Conservation (phyloP, 768 basidiomycete species). For the Clitopilus passeckerianus region DNA sequence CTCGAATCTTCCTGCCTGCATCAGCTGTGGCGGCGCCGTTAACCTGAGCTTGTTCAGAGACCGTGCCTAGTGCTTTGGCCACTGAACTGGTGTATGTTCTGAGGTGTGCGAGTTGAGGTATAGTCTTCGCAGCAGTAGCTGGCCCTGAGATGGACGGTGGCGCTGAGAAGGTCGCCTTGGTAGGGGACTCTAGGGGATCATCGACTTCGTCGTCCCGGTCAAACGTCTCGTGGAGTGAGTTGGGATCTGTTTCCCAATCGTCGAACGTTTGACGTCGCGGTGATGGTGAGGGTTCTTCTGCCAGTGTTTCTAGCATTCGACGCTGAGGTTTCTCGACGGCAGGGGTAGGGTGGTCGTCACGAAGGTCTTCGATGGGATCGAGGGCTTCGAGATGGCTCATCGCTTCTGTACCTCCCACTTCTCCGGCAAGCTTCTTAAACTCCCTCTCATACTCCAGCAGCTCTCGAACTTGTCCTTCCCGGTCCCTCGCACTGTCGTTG, state of each 20-base stretch:
- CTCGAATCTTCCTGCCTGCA: constrained; percentile 81
- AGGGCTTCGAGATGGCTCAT: constrained; percentile 67
- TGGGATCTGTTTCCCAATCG: constrained; percentile 63
- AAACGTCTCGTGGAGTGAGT: constrained; percentile 35
- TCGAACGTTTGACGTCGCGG: constrained; percentile 25
- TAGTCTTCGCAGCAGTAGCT: constrained; percentile 51
- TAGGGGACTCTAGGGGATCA: constrained; percentile 42
- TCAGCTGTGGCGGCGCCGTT: constrained; percentile 83
- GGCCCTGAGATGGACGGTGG: constrained; percentile 44
- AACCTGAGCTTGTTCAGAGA: constrained; percentile 87
- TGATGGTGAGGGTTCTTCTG: constrained; percentile 28
- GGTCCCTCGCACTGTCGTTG: constrained; percentile 69
- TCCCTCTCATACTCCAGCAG: constrained; percentile 76
- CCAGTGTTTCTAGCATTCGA: constrained; percentile 25
- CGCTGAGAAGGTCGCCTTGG: constrained; percentile 54
- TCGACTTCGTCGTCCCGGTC: constrained; percentile 44
- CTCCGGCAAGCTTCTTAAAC: constrained; percentile 69
- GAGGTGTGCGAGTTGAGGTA: constrained; percentile 65
- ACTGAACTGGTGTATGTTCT: constrained; percentile 73
- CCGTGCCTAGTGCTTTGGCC: constrained; percentile 65
- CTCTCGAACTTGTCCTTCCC: constrained; percentile 79
- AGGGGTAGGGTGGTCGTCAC: constrained; percentile 24
- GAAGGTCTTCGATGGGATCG: constrained; percentile 37
- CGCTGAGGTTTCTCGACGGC: constrained; percentile 10
- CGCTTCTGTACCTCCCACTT: constrained; percentile 73